A percentile compares a stretch with the other conserved stretches of the same genome.
Conservation (phyloP, 192 early-diverging fungal species). For the Umbelopsis ramanniana region DNA sequence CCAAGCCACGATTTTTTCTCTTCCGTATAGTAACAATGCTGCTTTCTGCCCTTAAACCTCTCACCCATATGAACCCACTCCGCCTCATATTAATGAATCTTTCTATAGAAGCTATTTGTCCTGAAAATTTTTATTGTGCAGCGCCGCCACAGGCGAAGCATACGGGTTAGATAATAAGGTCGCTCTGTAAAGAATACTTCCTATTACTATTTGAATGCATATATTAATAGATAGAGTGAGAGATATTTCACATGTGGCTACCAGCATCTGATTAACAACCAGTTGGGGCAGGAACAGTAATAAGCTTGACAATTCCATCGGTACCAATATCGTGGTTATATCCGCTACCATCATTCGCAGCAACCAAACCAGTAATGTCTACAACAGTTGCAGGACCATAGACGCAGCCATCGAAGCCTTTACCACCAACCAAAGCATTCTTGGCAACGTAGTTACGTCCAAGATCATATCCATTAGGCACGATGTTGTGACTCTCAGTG, state of each 20-base stretch:
- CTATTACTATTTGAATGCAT: not conserved
- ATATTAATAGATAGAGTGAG: not conserved
- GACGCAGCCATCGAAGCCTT: constrained; percentile 12
- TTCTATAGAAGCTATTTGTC: no score
- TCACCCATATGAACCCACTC: no score
- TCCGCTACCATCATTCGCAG: constrained; percentile 14
- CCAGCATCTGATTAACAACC: not conserved
- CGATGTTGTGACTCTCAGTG: constrained; percentile 15
- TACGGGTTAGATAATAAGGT: no score
- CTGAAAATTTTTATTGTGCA: no score
- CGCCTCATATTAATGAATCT: no score
- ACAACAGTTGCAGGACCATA: constrained; percentile 12
- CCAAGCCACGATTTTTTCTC: no score
- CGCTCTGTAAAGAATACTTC: not conserved
- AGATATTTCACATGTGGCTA: no score
- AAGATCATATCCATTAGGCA: constrained; percentile 19
- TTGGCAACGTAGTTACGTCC: constrained; percentile 18
- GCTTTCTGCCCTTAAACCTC: no score
- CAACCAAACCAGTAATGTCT: constrained; percentile 7
- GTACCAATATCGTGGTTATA: constrained; percentile 25
- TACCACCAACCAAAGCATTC: constrained; percentile 10
- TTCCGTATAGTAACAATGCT: no score
- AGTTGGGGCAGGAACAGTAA: constrained; percentile 24
- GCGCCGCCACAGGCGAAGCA: no score
- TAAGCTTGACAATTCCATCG: constrained; percentile 24